Evolutionary conservation across 495 filamentous ascomycete genomes (phyloP).

Genomic region (Tricharina praecox): DNA sequence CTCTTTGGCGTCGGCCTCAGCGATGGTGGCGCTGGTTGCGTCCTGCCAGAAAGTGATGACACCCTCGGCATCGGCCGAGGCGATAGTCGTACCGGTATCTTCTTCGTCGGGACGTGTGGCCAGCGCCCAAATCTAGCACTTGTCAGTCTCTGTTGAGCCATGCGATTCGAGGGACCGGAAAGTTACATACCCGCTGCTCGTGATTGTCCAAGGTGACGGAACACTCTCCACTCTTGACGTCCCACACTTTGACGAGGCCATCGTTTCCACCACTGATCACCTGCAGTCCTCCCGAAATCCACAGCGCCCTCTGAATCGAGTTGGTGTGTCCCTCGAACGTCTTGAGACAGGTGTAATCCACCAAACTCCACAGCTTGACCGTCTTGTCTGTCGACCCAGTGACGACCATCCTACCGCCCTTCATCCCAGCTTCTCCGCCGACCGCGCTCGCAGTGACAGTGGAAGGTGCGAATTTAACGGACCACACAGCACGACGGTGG

Average conservation of each 20-base stretch:
- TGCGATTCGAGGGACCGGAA: no score
- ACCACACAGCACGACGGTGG: constrained; percentile 89
- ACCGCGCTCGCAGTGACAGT: constrained; percentile 50
- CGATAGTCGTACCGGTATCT: constrained; percentile 32
- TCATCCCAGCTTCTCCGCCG: constrained; percentile 45
- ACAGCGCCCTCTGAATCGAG: constrained; percentile 81
- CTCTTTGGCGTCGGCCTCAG: constrained; percentile 47
- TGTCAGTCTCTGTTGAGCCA: no score
- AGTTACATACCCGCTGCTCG: constrained; percentile 79
- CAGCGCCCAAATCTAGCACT: constrained; percentile 32
- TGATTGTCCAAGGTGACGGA: constrained; percentile 89
- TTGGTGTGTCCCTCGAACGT: constrained; percentile 95
- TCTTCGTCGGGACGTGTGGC: constrained; percentile 29
- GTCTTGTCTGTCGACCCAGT: constrained; percentile 92
- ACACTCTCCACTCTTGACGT: constrained; percentile 58
- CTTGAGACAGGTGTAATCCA: constrained; percentile 79
- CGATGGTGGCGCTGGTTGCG: constrained; percentile 65
- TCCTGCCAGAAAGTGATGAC: constrained; percentile 91
- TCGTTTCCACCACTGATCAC: constrained; percentile 83
- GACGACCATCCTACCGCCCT: constrained; percentile 57
- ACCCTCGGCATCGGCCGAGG: constrained; percentile 78
- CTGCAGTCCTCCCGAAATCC: constrained; percentile 49
- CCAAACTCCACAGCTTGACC: constrained; percentile 84
- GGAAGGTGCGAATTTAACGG: constrained; percentile 68
- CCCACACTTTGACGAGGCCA: constrained; percentile 94